Percentiles rank a stretch among this genome's conserved stretches.
Conservation (phyloP, 106 monocot genomes). For the Iris macrosiphon region DNA sequence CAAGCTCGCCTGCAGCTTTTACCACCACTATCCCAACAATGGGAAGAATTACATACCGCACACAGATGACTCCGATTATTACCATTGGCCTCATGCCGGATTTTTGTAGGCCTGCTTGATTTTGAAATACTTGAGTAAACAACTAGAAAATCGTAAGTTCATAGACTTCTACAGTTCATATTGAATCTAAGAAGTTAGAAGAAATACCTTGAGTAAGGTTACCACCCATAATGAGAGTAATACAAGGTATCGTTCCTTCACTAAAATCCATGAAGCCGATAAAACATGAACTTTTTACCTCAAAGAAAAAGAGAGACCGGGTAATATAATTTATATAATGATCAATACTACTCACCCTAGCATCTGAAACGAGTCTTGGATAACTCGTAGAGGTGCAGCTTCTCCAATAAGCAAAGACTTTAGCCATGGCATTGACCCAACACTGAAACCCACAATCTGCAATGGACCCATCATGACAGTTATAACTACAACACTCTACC, state of each 20-base stretch:
- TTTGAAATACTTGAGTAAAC: neutral
- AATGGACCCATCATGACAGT: no score
- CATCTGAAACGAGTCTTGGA: slow-evolving; percentile 44
- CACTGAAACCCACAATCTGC: slow-evolving; percentile 51
- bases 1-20: slow-evolving; percentile 16
- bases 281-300: neutral
- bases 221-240: slow-evolving; percentile 64
- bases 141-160: neutral
- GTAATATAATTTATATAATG: neutral
- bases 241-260: slow-evolving; percentile 45
- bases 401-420: slow-evolving; percentile 46
- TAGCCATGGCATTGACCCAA: slow-evolving; percentile 55
- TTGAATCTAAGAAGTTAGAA: neutral
- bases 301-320: neutral
- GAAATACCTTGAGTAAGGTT: slow-evolving; percentile 46
- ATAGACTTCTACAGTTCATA: neutral
- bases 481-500: no score
- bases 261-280: slow-evolving; percentile 12
- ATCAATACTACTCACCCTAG: slow-evolving; percentile 46
- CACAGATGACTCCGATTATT: slow-evolving; percentile 21
- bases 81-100: slow-evolving; percentile 15
- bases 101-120: slow-evolving; percentile 35
- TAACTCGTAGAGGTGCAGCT: slow-evolving; percentile 40
- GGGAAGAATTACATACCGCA: slow-evolving; percentile 39
- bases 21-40: slow-evolving; percentile 30